Percentiles rank a stretch among this genome's conserved stretches.
These are phyloP conservation scores for Leishmania turanica DNA, from an alignment of 208 protist species.

Conservation along the genomic window DNA sequence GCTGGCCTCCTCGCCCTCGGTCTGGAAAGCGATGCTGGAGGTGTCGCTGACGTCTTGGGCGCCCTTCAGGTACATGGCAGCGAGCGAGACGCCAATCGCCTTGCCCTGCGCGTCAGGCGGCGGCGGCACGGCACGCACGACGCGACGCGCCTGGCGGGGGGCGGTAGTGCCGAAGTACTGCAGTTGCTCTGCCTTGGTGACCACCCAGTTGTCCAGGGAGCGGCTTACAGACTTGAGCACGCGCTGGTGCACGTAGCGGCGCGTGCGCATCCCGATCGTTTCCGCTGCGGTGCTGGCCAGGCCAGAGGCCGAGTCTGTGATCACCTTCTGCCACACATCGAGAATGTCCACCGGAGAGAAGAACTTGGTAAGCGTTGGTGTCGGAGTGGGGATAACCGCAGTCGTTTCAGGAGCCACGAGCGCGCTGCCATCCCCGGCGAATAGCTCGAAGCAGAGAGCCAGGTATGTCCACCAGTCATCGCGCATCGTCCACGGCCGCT, in stretches of 20 bases:
- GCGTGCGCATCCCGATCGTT: conserved; percentile 35
- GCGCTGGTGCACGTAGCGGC: conserved; percentile 58
- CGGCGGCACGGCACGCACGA: conserved; percentile 36
- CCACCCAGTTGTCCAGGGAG: conserved; percentile 60
- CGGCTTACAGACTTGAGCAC: conserved; percentile 61
- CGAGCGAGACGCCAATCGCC: conserved; percentile 58
- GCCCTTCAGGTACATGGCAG: conserved; percentile 49
- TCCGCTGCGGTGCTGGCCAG: conserved; percentile 21
- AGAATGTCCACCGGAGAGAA: conserved; percentile 54
- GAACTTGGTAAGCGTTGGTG: conserved; percentile 52
- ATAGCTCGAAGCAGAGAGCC: conserved; percentile 78
- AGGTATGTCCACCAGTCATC: conserved; percentile 89
- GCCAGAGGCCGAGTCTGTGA: conserved; percentile 29
- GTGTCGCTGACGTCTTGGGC: conserved; percentile 31
- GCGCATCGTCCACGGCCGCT: conserved; percentile 64
- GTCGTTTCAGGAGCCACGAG: conserved; percentile 46
- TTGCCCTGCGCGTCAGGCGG: conserved; percentile 20
- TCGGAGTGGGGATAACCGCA: conserved; percentile 33
- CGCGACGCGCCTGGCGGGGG: conserved; percentile 18
- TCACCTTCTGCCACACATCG: conserved; percentile 63
- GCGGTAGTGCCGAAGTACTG: conserved; percentile 64
- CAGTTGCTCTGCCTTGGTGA: conserved; percentile 59
- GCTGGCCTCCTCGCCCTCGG: conserved; percentile 12
- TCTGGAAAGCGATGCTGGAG: conserved; percentile 25
- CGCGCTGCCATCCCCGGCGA: conserved; percentile 57